These are phyloP conservation scores for Periconia digitata DNA, from an alignment of 2,329 filamentous ascomycete species.

Conservation along the genomic window DNA sequence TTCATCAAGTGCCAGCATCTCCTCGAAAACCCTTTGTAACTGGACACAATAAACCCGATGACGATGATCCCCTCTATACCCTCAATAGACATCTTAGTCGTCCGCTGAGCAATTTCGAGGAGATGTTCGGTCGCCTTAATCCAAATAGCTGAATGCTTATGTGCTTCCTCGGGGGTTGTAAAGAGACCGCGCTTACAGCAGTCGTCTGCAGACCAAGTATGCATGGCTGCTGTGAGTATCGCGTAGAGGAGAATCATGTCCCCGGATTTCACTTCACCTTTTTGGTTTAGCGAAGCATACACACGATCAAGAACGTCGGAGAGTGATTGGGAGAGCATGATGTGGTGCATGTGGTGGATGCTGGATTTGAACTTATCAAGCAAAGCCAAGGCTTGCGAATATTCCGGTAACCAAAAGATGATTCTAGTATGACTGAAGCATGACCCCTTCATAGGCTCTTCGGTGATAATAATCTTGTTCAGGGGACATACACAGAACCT, in stretches of 20 bases:
- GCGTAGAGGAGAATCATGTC: constrained; percentile 34
- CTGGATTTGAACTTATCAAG: constrained; percentile 37
- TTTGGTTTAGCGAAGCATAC: constrained; percentile 25
- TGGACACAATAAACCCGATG: constrained; percentile 32
- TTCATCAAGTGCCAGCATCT: constrained; percentile 33
- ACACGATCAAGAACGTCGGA: constrained; percentile 26
- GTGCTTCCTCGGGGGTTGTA: constrained; percentile 20
- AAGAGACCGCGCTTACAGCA: constrained; percentile 12
- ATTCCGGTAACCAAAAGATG: constrained; percentile 39
- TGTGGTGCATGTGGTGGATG: constrained; percentile 39
- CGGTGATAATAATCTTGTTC: neutral
- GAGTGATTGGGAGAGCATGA: constrained; percentile 36
- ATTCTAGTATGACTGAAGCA: neutral
- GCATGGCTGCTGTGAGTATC: constrained; percentile 36
- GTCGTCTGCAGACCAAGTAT: constrained; percentile 28
- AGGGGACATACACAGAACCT: neutral
- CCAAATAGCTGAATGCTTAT: constrained; percentile 30
- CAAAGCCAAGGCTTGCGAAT: constrained; percentile 36
- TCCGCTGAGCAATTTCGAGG: constrained; percentile 34
- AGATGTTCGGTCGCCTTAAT: constrained; percentile 34
- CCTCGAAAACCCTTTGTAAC: constrained; percentile 38
- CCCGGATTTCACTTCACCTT: constrained; percentile 22
- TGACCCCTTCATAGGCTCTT: neutral
- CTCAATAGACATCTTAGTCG: constrained; percentile 30
- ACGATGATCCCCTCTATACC: constrained; percentile 43